phyloP scores from a whole-genome alignment of 164 flowering plant genomes.

The Nelumbo lutea region DNA sequence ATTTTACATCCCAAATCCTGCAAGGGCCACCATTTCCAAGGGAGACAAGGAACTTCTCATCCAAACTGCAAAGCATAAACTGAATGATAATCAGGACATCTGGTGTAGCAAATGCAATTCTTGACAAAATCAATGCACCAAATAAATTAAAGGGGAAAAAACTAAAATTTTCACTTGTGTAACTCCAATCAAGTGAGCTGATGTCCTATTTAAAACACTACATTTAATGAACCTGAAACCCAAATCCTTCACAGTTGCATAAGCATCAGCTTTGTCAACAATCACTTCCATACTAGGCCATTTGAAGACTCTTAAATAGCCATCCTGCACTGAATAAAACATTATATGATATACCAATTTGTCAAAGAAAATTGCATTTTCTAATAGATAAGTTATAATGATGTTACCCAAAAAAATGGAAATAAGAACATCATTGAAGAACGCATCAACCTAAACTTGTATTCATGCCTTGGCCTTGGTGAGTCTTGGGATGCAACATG shows the following conservation, averaged over 20 bases:
- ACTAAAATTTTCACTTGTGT: background rate
- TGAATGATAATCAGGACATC: conserved; percentile 12
- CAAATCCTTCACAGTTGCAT: conserved; percentile 72
- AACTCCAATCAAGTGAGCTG: background rate
- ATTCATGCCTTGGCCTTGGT: too few species aligned
- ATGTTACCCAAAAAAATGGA: too few species aligned
- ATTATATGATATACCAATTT: conserved; percentile 6
- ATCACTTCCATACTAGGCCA: conserved; percentile 87
- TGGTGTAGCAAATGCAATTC: conserved; percentile 4
- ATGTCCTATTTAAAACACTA: conserved; percentile 1
- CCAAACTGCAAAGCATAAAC: conserved; percentile 49
- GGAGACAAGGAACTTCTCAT: conserved; percentile 78
- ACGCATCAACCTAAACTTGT: too few species aligned
- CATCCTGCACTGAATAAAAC: conserved; percentile 80
- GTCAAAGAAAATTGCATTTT: background rate
- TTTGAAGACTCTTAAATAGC: conserved; percentile 79
- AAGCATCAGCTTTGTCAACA: conserved; percentile 55
- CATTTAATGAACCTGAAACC: conserved; percentile 67
- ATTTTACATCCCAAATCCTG: conserved; percentile 77
- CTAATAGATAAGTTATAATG: background rate
- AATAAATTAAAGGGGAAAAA: background rate
- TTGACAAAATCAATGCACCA: background rate
- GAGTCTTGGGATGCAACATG: too few species aligned
- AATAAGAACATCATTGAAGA: too few species aligned
- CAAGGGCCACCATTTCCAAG: conserved; percentile 69